phyloP scores from a whole-genome alignment of 106 monocot genomes.

The Platanthera zijinensis region DNA sequence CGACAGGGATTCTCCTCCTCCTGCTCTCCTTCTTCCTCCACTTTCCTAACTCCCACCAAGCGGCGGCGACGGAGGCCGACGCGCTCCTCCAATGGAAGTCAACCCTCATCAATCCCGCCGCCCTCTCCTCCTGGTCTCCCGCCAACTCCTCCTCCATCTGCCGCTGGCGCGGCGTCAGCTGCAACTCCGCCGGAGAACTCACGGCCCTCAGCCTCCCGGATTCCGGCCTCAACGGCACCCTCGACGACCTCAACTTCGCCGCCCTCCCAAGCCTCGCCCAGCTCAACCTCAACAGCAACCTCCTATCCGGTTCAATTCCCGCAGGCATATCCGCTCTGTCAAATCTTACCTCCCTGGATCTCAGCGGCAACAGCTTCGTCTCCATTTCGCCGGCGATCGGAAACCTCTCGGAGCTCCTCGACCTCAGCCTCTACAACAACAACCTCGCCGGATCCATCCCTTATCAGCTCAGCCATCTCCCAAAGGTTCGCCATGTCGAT shows the following conservation, averaged over 20 bases:
- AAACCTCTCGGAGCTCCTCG: conserved; percentile 29
- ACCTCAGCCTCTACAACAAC: conserved; percentile 61
- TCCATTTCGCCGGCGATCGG: conserved; percentile 52
- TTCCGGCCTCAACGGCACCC: conserved; percentile 42
- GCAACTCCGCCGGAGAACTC: conserved; percentile 32
- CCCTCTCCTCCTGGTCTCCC: conserved; percentile 41
- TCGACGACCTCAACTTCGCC: conserved; percentile 34
- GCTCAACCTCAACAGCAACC: conserved; percentile 66
- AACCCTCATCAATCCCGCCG: conserved; percentile 25
- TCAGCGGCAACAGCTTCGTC: conserved; percentile 52
- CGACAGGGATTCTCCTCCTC: conserved; percentile 2
- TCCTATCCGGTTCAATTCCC: conserved; percentile 65
- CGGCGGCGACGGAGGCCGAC: conserved; percentile 29
- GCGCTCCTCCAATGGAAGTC: conserved; percentile 66
- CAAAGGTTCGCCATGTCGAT: conserved; percentile 27
- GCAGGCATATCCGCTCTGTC: conserved; percentile 36
- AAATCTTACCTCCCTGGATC: conserved; percentile 20
- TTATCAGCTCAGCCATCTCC: conserved; percentile 35
- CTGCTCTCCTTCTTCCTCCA: conserved; percentile 31
- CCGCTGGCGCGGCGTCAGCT: conserved; percentile 60
- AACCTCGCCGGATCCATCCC: conserved; percentile 68
- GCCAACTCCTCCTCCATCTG: conserved; percentile 37
- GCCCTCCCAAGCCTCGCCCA: conserved; percentile 34
- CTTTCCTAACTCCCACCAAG: conserved; percentile 32
- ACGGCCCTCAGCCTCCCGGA: conserved; percentile 25